Base-by-base conservation (phyloP, 495 filamentous ascomycete genomes). In the Penicillium bovifimosum region DNA sequence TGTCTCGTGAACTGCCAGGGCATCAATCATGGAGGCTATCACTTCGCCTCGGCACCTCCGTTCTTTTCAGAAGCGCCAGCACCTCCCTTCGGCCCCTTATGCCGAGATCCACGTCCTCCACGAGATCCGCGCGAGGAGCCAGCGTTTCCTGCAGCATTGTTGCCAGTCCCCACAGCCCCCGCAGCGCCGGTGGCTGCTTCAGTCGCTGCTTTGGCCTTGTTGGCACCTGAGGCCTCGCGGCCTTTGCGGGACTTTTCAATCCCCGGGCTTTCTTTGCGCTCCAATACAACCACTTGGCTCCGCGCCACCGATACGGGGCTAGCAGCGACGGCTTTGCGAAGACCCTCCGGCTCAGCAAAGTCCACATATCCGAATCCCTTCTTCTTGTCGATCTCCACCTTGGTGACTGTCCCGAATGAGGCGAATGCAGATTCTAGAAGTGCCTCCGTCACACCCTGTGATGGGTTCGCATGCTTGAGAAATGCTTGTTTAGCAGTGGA, bases 341-440 rank as follows among this genome's bases (percentile, higher is more conserved):
- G 73, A 7, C 78, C 78, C 14, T 86, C 80, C 2, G 83, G 77
- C 20, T 86, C 81, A 4, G 76, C 80, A 66, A 96, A 96, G 50
- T 93, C 88, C 32, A 91, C 84, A 56, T 95, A 95, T 9, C 89
- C 91, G 59, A 95, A 95, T 2, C 90, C 91, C 67, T 96, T 96
- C 62, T 90, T 85, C 68, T 87, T 87, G 60, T 96, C 90, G 39
- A 96, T 92, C 59, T 95, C 91, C 2, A 93, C 87, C 54, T 81
- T 85, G 3, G 78, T 77, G 29, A 95, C 79, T 6, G 80, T 56
- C 14, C 91, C 91, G 53, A 86, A 92, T 1, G 68, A 63, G 32
- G 80, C 69, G 62, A 96, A 82, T 7, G 88, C 83, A 54, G 83
- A 76, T 53, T 85, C 80, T 5, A 96, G 78, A 0, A 88, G 66